A percentile compares a stretch with the other conserved stretches of the same genome.
Conservation (phyloP, 179 eudicot species). For the Silene noctiflora region DNA sequence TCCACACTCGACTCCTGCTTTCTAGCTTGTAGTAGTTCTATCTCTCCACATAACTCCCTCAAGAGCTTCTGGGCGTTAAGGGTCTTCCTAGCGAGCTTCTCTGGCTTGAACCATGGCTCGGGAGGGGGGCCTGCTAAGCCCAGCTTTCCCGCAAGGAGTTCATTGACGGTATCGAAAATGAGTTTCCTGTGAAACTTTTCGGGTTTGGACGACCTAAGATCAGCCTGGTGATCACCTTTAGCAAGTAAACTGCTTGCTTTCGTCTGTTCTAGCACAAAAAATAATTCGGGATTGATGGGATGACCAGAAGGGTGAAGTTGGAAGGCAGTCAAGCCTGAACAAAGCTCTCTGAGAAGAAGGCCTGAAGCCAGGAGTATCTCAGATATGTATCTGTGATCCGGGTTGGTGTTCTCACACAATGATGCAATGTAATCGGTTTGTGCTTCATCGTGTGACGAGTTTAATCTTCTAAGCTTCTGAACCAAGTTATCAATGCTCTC, state of each 20-base stretch:
- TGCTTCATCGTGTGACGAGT: slow-evolving; percentile 81
- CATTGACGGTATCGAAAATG: slow-evolving; percentile 79
- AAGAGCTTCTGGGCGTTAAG: slow-evolving; percentile 75
- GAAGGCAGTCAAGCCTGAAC: slow-evolving; percentile 55
- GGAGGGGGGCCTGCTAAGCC: slow-evolving; percentile 27
- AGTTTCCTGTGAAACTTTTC: slow-evolving; percentile 74
- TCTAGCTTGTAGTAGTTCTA: slow-evolving; percentile 50
- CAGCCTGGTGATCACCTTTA: slow-evolving; percentile 37
- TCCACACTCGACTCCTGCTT: slow-evolving; percentile 33
- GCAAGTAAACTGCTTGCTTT: slow-evolving; percentile 55
- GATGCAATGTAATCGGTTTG: slow-evolving; percentile 91
- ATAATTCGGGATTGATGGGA: slow-evolving; percentile 72
- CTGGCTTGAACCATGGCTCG: slow-evolving; percentile 53
- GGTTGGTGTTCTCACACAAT: slow-evolving; percentile 74
- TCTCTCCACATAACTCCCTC: slow-evolving; percentile 74
- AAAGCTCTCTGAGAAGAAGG: slow-evolving; percentile 81
- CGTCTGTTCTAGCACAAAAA: slow-evolving; percentile 84
- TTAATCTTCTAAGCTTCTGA: slow-evolving; percentile 77
- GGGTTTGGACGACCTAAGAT: slow-evolving; percentile 27
- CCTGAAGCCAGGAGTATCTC: slow-evolving; percentile 90
- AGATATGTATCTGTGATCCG: slow-evolving; percentile 80
- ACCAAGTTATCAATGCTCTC: slow-evolving; percentile 79
- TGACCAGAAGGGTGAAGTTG: slow-evolving; percentile 76
- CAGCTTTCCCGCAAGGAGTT: slow-evolving; percentile 60
- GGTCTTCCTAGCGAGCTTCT: slow-evolving; percentile 47